phyloP scores from a whole-genome alignment of 768 basidiomycete genomes.

The Boletus huronensis region DNA sequence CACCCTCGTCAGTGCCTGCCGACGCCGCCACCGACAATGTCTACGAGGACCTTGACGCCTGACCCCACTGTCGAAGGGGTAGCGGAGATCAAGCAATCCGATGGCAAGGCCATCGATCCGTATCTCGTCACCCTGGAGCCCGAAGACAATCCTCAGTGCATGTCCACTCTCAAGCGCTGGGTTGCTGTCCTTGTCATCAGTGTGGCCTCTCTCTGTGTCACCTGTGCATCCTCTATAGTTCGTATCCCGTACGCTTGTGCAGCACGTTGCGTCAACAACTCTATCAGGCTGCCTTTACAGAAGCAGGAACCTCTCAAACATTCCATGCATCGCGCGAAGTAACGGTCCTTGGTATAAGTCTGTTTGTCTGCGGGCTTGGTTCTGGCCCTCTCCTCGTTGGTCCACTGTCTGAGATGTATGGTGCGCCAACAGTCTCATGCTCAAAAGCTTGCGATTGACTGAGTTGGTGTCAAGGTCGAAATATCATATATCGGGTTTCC shows the following conservation, averaged over 20 bases:
- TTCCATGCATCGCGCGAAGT: constrained; percentile 55
- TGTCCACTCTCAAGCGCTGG: constrained; percentile 45
- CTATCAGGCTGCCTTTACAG: constrained; percentile 57
- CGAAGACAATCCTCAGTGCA: constrained; percentile 41
- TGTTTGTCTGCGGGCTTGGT: constrained; percentile 42
- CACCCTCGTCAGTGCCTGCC: not conserved
- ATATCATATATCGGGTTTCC: constrained; percentile 57
- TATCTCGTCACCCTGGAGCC: constrained; percentile 38
- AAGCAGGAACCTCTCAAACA: constrained; percentile 48
- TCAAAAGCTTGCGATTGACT: not conserved
- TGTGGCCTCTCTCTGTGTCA: constrained; percentile 46
- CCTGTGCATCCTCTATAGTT: constrained; percentile 56
- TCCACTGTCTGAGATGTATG: constrained; percentile 40
- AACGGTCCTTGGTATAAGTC: constrained; percentile 44
- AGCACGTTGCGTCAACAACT: not conserved
- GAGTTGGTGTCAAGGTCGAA: constrained; percentile 45
- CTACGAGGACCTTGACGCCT: constrained; percentile 4
- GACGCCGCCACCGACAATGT: not conserved
- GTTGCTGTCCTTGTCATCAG: constrained; percentile 44
- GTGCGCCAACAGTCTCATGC: constrained; percentile 3
- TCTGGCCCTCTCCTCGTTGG: constrained; percentile 36
- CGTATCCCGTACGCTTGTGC: constrained; percentile 18
- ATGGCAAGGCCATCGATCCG: constrained; percentile 4
- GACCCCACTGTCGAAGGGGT: constrained; percentile 7
- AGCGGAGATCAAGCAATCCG: not conserved